Evolutionary conservation across 768 basidiomycete species (phyloP), one percentile per base, ranked within the genome.

Genomic region (Suillus placidus): DNA sequence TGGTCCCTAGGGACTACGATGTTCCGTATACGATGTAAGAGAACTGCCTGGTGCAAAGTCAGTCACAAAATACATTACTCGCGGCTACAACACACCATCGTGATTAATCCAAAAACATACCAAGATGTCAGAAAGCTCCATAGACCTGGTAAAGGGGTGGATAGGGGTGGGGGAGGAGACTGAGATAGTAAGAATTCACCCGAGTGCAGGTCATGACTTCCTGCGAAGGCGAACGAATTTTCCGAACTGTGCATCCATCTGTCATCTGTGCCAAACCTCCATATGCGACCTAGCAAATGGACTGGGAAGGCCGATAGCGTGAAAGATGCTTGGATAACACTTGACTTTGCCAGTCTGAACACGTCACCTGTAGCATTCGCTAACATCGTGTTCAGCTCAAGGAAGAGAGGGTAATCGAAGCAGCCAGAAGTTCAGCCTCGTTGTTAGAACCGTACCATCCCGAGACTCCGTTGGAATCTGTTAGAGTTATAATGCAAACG

Each of bases 11-110:
- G 92, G 0, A 91, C 86, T 54, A 92, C 87, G 51, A 91, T 85
- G 73, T 93, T 88, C 70, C 92, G 92, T 65, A 93, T 89, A 35
- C 92, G 84, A 69, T 93, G 89, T 65, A 92, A 76, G 35, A 93
- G 71, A 57, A 93, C 76, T 14, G 86, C 88, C 90, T 92, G 69
- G 66, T 10, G 30, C 20, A 32, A 43, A 23, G 63, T 42, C 37
- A 20, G 16, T 47, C 16, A 35, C 13, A 57, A 51, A 4, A 26
- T 20, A 38, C 52, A 45, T 58, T 23, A 42, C 30, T 26, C 2
- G 32, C 10, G 18, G 8, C 43, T 12, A 43, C 1, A 9, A 75
- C 81, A 71, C 68, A 90, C 91, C 86, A 91, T 86, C 38, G 87
- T 69, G 68, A 92, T 75, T 57, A 93, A 75, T 0, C 87, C 90